These are phyloP conservation scores for Hibiscus syriacus DNA, from an alignment of 345 rosid species.

Conservation along the genomic window DNA sequence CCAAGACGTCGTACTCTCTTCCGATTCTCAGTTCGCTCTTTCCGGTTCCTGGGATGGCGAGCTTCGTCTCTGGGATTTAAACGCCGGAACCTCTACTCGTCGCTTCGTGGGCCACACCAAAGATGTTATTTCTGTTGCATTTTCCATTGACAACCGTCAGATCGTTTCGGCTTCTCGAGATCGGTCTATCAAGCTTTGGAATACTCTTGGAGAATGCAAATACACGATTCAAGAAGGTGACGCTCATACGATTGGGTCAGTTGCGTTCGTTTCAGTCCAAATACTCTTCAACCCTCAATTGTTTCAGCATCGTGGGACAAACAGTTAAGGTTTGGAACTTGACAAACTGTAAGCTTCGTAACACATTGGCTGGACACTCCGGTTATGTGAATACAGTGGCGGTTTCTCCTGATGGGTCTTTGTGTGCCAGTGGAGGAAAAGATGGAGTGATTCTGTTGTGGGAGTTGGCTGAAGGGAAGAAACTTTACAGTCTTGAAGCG, in stretches of 20 bases:
- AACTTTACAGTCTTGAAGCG: conserved; percentile 76
- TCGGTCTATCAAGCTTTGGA: not conserved
- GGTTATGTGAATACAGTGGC: conserved; percentile 44
- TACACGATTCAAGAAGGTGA: not conserved
- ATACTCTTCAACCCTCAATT: not conserved
- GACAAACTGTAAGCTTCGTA: not conserved
- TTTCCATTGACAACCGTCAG: not conserved
- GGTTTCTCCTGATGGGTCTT: conserved; percentile 84
- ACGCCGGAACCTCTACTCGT: not conserved
- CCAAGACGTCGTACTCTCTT: not conserved
- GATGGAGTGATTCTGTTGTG: conserved; percentile 77
- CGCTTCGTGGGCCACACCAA: not conserved
- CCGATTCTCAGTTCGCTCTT: not conserved
- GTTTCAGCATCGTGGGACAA: not conserved
- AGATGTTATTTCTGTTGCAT: not conserved
- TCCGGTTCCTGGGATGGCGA: not conserved
- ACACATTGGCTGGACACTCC: not conserved
- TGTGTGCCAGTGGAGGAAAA: conserved; percentile 92
- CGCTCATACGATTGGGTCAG: not conserved
- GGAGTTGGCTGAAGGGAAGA: conserved; percentile 96
- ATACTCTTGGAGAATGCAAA: not conserved
- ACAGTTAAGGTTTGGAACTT: not conserved
- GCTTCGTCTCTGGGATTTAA: not conserved
- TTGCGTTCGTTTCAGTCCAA: not conserved
- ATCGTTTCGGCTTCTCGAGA: not conserved